These are phyloP conservation scores for Pleurotus eryngii DNA, from an alignment of 768 basidiomycete species.

Conservation along the genomic window DNA sequence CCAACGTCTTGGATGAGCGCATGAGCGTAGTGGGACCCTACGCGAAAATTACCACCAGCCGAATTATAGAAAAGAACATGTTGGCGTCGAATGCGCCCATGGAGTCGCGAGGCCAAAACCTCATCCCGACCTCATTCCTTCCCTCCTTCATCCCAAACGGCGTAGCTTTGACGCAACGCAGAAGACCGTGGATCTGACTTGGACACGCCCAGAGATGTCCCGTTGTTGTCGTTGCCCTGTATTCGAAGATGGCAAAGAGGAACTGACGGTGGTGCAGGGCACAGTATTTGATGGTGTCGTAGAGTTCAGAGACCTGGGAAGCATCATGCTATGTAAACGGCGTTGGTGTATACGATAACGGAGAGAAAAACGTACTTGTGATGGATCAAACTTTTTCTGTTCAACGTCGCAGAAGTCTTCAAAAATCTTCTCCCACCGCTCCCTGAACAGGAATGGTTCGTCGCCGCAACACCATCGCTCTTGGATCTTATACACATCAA, in stretches of 20 bases:
- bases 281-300: constrained; percentile 97
- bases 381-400: constrained; percentile 98
- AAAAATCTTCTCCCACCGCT: constrained; percentile 94
- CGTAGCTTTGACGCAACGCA: too few relatives aligned
- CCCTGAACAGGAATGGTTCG: constrained; percentile 93
- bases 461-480: constrained; percentile 98
- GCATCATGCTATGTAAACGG: not conserved
- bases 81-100: too few relatives aligned
- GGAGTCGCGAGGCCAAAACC: too few relatives aligned
- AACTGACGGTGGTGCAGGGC: constrained; percentile 88
- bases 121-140: too few relatives aligned
- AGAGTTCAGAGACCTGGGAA: constrained; percentile 87
- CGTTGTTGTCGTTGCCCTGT: too few relatives aligned
- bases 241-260: constrained; percentile 58
- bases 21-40: too few relatives aligned
- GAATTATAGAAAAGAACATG: too few relatives aligned
- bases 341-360: not conserved
- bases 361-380: constrained; percentile 54
- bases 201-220: too few relatives aligned
- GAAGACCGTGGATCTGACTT: too few relatives aligned
- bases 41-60: too few relatives aligned
- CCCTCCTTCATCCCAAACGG: too few relatives aligned
- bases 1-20: too few relatives aligned
- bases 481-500: constrained; percentile 94
- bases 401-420: constrained; percentile 99